A percentile compares a stretch with the other conserved stretches of the same genome.
Conservation (phyloP, 2,329 filamentous ascomycete genomes). For the Xylariomycetidae sp. region DNA sequence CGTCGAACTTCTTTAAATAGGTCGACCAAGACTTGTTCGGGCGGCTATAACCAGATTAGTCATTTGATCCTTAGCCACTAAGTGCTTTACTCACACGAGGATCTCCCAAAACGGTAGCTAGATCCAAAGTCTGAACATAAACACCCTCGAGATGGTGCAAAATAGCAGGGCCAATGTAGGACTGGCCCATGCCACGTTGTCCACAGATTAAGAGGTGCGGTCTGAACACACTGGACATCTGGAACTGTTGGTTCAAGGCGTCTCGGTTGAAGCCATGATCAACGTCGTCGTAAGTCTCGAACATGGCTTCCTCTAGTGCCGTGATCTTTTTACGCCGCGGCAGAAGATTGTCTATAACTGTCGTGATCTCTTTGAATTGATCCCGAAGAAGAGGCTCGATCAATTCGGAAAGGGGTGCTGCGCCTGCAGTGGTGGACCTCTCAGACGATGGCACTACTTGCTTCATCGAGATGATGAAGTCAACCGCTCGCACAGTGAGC, state of each 20-base stretch:
- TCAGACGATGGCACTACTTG: constrained; percentile 96
- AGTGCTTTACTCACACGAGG: constrained; percentile 56
- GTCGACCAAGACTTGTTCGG: constrained; percentile 85
- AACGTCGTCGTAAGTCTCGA: constrained; percentile 75
- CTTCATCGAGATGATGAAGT: constrained; percentile 96
- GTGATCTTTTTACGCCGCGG: constrained; percentile 83
- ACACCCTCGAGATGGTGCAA: constrained; percentile 89
- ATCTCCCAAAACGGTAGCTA: constrained; percentile 82
- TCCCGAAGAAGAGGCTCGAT: constrained; percentile 77
- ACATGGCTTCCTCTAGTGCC: constrained; percentile 91
- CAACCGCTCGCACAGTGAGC: constrained; percentile 83
- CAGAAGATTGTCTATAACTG: constrained; percentile 68
- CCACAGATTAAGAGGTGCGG: constrained; percentile 82
- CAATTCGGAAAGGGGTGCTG: constrained; percentile 71
- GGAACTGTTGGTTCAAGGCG: constrained; percentile 70
- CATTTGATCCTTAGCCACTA: too few species aligned
- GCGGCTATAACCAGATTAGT: constrained; percentile 43
- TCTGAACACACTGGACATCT: constrained; percentile 80
- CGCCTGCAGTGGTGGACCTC: constrained; percentile 78
- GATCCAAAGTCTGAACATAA: constrained; percentile 91
- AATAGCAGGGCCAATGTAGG: constrained; percentile 79
- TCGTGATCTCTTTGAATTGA: constrained; percentile 66
- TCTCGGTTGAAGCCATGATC: constrained; percentile 84
- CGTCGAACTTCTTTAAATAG: constrained; percentile 89
- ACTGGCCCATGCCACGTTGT: constrained; percentile 86